These are phyloP conservation scores for Entomophthora muscae DNA, from an alignment of 371 early-diverging fungal species.

Conservation along the genomic window DNA sequence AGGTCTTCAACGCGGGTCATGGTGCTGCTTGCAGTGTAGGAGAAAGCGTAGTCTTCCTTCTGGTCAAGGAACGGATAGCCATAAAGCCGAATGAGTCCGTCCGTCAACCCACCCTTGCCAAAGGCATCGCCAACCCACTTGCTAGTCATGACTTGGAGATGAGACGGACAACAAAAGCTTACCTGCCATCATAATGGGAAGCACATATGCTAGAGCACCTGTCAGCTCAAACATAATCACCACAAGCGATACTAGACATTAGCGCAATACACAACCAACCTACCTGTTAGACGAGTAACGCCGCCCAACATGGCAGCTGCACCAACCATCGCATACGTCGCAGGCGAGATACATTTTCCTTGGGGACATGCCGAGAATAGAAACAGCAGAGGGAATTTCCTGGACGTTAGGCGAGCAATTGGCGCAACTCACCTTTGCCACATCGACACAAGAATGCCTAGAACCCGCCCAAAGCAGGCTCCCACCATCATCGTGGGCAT, in stretches of 20 bases:
- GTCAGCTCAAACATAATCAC: constrained; percentile 89
- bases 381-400: background rate
- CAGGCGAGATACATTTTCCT: constrained; percentile 67
- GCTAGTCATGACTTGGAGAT: constrained; percentile 26
- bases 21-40: constrained; percentile 31
- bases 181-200: constrained; percentile 82
- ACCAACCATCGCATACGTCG: constrained; percentile 89
- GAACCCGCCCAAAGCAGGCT: constrained; percentile 50
- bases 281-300: constrained; percentile 77
- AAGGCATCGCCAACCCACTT: constrained; percentile 81
- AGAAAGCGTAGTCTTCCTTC: constrained; percentile 50
- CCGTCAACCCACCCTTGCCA: constrained; percentile 63
- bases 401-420: background rate
- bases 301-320: constrained; percentile 85
- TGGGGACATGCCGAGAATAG: constrained; percentile 13
- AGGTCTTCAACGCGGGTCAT: constrained; percentile 36
- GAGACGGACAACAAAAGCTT: constrained; percentile 9
- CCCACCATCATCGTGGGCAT: constrained; percentile 69
- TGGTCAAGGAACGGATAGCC: constrained; percentile 78
- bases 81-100: constrained; percentile 52
- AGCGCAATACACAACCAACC: background rate
- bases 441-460: constrained; percentile 51
- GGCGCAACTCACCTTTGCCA: constrained; percentile 21
- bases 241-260: constrained; percentile 28
- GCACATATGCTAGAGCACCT: constrained; percentile 52